These are phyloP conservation scores for Odonthalia washingtoniensis DNA, from an alignment of 31 red algal genomes.

Conservation along the genomic window DNA sequence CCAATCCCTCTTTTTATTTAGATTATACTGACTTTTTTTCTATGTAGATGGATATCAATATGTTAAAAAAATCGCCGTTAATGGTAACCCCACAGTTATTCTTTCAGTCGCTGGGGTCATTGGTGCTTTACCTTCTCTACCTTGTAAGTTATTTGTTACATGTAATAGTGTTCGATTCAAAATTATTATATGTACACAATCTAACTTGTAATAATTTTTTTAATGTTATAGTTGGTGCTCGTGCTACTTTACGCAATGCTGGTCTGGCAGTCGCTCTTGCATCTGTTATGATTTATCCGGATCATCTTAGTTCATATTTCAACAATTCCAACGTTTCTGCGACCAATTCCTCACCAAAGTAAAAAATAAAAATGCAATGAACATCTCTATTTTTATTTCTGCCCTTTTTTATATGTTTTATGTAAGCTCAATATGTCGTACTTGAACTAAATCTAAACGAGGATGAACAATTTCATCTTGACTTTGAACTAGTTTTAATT, in stretches of 20 bases:
- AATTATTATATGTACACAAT: too few relatives aligned
- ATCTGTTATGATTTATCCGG: conserved; percentile 76
- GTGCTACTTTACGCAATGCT: conserved; percentile 57
- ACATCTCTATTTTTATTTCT: not conserved
- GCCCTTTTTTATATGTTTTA: not conserved
- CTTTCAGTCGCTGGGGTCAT: conserved; percentile 40
- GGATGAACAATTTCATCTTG: conserved; percentile 62
- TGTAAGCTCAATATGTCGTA: conserved; percentile 29
- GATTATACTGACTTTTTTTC: not conserved
- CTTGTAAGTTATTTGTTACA: conserved; percentile 56
- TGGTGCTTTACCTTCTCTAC: conserved; percentile 58
- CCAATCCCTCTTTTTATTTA: not conserved
- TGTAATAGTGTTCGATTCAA: not conserved
- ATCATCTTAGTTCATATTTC: conserved; percentile 55
- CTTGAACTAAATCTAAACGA: conserved; percentile 47
- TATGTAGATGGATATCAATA: conserved; percentile 52
- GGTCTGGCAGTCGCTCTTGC: conserved; percentile 55
- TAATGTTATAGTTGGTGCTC: conserved; percentile 60
- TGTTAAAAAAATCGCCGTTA: conserved; percentile 57
- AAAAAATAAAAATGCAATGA: not conserved
- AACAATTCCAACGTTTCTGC: not conserved
- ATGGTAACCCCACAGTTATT: conserved; percentile 69
- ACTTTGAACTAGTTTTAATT: conserved; percentile 66
- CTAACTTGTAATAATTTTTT: too few relatives aligned
- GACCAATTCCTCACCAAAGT: not conserved